Conservation (phyloP, 371 early-diverging fungal genomes). For the Apophysomyces ossiformis region DNA sequence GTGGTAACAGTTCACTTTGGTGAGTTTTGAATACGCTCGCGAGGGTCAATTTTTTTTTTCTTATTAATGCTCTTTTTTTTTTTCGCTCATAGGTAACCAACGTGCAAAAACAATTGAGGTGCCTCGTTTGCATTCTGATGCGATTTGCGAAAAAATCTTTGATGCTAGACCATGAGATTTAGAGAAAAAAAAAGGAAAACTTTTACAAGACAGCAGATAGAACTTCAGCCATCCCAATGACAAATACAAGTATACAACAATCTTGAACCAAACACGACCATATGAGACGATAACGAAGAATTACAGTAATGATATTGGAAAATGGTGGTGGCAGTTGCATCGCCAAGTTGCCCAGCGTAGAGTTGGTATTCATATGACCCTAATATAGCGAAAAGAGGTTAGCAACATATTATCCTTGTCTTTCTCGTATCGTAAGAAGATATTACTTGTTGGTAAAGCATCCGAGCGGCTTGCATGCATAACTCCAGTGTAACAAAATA, state of each 20-base stretch:
- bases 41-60: slow-evolving; percentile 3
- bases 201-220: slow-evolving; percentile 24
- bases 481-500: slow-evolving; percentile 64
- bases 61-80: slow-evolving; percentile 1
- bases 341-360: slow-evolving; percentile 48
- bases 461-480: slow-evolving; percentile 56
- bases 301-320: slow-evolving; percentile 48
- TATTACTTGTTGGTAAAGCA: slow-evolving; percentile 56
- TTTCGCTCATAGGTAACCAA: slow-evolving; percentile 35
- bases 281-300: slow-evolving; percentile 64
- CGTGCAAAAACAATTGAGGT: slow-evolving; percentile 51
- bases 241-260: slow-evolving; percentile 57
- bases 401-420: not conserved
- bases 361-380: slow-evolving; percentile 44
- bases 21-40: slow-evolving; percentile 22
- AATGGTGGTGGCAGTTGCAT: slow-evolving; percentile 60
- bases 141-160: slow-evolving; percentile 56
- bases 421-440: not conserved
- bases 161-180: slow-evolving; percentile 37
- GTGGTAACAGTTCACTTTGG: slow-evolving; percentile 63
- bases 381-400: slow-evolving; percentile 2
- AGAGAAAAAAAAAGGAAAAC: not conserved
- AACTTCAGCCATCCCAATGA: slow-evolving; percentile 55
- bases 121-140: slow-evolving; percentile 55
- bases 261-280: slow-evolving; percentile 62